Base-by-base conservation (phyloP, 306 rosid species). In the Adenanthera pavonina region DNA sequence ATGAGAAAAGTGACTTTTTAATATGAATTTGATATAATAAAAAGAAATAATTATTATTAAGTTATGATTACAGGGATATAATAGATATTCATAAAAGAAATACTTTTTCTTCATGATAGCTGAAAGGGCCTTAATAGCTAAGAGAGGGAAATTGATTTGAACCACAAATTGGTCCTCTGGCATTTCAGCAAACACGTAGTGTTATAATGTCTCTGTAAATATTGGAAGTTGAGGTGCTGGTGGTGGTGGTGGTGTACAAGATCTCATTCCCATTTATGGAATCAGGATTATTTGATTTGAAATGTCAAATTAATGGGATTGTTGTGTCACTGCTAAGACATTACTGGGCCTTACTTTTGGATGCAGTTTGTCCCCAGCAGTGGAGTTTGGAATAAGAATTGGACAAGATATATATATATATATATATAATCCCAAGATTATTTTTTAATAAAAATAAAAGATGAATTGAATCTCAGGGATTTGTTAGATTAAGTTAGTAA, bases 201-300 rank as follows among this genome's bases (percentile, higher is more conserved):
- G 69, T 17, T 62, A 62, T 1, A 62, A 34, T 33, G 20, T 46
- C 69, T 53, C 17, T 25, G 46, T 17, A 49, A 49, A 35, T n/a
- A 61, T 62, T 72, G 79, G 73, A 77, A 38, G 82, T 65, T 61
- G 49, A 75, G 25, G 75, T 82, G 34, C 14, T 30, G 52, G 35
- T 8, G 7, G 2, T 16, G 7, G 59, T 17, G 60, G 36, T 2
- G 34, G 34, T 25, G 40, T 5, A 60, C 16, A 30, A 30, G 40
- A 49, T 69, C 36, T 34, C 43, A 77, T 82, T 77, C 79, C 25
- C 41, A 72, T 33, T 25, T 40, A 30, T 60, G 70, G 66, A 56
- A 13, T 34, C 72, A 70, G 38, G 43, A 70, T 59, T 15, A 68
- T 77, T 38, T 30, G 43, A 82, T 70, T 49, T 61, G 70, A 78